Evolutionary conservation across 176 grass and related monocot genomes (phyloP).

Genomic region (Rhynchospora pubera): DNA sequence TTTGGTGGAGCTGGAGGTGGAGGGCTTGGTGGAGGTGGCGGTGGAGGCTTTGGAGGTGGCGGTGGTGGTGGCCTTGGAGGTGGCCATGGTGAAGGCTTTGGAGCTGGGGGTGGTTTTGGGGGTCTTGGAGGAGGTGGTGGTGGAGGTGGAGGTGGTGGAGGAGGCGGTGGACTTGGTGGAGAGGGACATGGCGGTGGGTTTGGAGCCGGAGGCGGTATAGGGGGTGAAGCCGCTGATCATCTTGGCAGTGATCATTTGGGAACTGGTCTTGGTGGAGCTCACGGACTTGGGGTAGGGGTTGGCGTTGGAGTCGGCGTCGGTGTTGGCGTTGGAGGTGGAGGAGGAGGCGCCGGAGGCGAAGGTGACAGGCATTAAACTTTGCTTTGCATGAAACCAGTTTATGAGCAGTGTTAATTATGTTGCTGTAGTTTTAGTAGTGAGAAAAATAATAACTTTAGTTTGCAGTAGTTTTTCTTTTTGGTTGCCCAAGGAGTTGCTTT

Average conservation of each 20-base stretch:
- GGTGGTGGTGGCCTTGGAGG: background rate
- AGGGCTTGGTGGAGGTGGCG: background rate
- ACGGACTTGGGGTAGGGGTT: conserved; percentile 3
- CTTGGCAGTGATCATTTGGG: background rate
- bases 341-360: background rate
- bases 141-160: background rate
- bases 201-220: conserved; percentile 2
- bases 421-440: background rate
- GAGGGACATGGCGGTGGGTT: conserved; percentile 5
- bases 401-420: background rate
- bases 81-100: background rate
- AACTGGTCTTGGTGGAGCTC: too few species aligned
- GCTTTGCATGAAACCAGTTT: background rate
- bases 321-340: background rate
- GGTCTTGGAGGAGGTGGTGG: background rate
- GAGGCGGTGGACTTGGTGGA: background rate
- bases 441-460: background rate
- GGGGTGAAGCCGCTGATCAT: background rate
- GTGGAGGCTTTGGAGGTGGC: background rate
- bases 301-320: conserved; percentile 5
- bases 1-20: conserved; percentile 3
- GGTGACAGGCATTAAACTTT: background rate
- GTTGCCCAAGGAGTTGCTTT: background rate
- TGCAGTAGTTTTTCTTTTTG: background rate
- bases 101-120: background rate